Conservation (phyloP, 2,329 filamentous ascomycete species). For the Colletotrichum eremochloae region DNA sequence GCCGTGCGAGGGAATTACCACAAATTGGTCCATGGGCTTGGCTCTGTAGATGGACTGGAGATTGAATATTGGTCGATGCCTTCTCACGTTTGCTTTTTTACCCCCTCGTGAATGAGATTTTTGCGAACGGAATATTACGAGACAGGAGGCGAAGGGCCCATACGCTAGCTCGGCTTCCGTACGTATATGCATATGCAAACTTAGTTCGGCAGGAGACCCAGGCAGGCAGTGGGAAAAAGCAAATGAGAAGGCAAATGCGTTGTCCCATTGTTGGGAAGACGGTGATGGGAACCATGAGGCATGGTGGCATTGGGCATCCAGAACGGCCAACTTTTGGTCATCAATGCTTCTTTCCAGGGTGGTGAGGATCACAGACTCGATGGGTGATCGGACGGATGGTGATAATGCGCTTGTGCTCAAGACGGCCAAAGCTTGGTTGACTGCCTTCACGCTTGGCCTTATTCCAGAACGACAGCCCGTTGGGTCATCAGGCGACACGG, state of each 20-base stretch:
- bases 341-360: conserved; percentile 39
- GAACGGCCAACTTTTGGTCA: conserved; percentile 18
- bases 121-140: conserved; percentile 12
- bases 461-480: conserved; percentile 21
- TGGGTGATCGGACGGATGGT: conserved; percentile 36
- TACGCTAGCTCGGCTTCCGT: conserved; percentile 14
- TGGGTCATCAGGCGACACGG: conserved; percentile 32
- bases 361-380: conserved; percentile 34
- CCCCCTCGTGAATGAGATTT: neutral
- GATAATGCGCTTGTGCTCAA: conserved; percentile 21
- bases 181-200: conserved; percentile 7
- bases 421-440: conserved; percentile 13
- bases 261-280: conserved; percentile 37
- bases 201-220: neutral
- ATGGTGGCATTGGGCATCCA: conserved; percentile 25
- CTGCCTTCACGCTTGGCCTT: conserved; percentile 11
- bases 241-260: conserved; percentile 31
- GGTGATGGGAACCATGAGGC: conserved; percentile 5
- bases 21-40: conserved; percentile 16
- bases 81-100: conserved; percentile 25
- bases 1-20: conserved; percentile 1
- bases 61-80: conserved; percentile 18
- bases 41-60: conserved; percentile 15
- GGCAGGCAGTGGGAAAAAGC: neutral
- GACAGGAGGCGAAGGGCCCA: conserved; percentile 15